Conservation (phyloP, 225 moss, liverwort and hornwort species). For the Pleurozium schreberi region DNA sequence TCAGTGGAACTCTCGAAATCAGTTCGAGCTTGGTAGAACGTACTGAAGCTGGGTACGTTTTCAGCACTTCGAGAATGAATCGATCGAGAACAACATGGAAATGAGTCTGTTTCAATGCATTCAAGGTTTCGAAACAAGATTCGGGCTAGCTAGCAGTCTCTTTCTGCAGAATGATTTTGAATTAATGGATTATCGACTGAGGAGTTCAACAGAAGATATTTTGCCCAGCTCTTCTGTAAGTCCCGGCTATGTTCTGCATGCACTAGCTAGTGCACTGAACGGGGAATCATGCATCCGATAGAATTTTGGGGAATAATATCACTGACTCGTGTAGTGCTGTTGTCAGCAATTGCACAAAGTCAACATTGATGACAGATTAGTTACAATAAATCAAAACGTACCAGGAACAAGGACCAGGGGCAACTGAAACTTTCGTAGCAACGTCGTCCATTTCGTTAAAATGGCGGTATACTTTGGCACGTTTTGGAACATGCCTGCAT, state of each 20-base stretch:
- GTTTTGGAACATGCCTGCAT: not conserved
- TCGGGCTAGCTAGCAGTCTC: not conserved
- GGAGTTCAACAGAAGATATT: not conserved
- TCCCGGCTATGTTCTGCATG: not conserved
- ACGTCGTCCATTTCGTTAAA: not conserved
- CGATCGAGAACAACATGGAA: not conserved
- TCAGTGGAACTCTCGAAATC: not conserved
- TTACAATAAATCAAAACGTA: not conserved
- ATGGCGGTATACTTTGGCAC: no score
- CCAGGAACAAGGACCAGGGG: not conserved
- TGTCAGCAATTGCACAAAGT: not conserved
- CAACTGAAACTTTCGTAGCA: not conserved
- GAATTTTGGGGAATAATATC: not conserved
- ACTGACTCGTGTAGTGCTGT: not conserved
- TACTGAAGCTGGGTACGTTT: not conserved
- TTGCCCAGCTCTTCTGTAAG: not conserved
- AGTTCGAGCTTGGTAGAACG: not conserved
- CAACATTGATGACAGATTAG: not conserved
- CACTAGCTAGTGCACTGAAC: not conserved
- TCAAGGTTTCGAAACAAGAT: not conserved
- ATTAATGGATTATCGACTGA: not conserved
- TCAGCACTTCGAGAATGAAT: not conserved
- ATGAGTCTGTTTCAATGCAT: not conserved
- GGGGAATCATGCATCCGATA: not conserved
- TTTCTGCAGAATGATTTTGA: not conserved